These are phyloP conservation scores for Trichoderma simmonsii DNA, from an alignment of 2,329 filamentous ascomycete genomes.

Conservation along the genomic window DNA sequence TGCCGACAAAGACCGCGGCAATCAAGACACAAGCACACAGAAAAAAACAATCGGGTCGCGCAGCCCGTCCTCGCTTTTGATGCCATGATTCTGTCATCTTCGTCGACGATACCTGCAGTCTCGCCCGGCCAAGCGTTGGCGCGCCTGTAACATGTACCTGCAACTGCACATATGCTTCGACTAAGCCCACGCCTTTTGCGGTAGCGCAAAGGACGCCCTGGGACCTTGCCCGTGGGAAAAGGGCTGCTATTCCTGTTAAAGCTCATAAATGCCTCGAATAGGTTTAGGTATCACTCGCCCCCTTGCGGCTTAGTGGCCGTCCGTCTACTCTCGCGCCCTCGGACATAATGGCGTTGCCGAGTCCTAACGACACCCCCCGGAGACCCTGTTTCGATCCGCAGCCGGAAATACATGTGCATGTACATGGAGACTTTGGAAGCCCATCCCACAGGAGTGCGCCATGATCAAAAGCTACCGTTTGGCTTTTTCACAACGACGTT, in stretches of 20 bases:
- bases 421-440: neutral
- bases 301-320: neutral
- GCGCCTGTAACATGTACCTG: neutral
- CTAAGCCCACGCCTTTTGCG: conserved; percentile 1
- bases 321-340: conserved; percentile 26
- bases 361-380: conserved; percentile 19
- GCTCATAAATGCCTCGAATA: neutral
- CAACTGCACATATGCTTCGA: neutral
- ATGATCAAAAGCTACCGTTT: neutral
- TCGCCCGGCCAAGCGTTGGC: neutral
- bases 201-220: neutral
- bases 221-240: neutral
- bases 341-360: conserved; percentile 42
- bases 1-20: neutral
- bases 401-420: conserved; percentile 1
- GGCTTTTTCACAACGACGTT: neutral
- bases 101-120: neutral
- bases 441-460: neutral
- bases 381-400: conserved; percentile 12
- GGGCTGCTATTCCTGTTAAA: neutral
- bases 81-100: conserved; percentile 5
- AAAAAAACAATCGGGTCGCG: neutral
- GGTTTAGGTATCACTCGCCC: neutral
- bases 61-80: neutral
- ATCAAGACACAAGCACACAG: neutral